Evolutionary conservation across 2,329 filamentous ascomycete species (phyloP).

Genomic region (Cadophora malorum): DNA sequence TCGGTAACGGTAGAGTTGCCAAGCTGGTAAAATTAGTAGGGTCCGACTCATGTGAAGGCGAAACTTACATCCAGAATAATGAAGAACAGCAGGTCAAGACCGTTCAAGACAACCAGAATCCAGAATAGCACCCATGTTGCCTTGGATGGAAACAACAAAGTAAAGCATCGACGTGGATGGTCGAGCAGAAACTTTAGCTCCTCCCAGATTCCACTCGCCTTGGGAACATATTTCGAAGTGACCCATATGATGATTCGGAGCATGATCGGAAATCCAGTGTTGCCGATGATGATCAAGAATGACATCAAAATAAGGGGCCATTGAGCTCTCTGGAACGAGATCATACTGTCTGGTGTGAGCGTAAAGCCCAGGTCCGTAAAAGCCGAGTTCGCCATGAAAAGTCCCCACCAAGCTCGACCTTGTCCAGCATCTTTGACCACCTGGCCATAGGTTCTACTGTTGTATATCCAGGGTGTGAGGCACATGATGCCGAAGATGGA

Average conservation of each 20-base stretch:
- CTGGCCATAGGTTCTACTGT: slow-evolving; percentile 64
- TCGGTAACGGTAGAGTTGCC: slow-evolving; percentile 71
- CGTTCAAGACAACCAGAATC: slow-evolving; percentile 82
- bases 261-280: slow-evolving; percentile 95
- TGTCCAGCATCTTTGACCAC: slow-evolving; percentile 68
- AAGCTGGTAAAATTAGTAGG: slow-evolving; percentile 56
- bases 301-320: slow-evolving; percentile 79
- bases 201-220: slow-evolving; percentile 78
- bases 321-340: slow-evolving; percentile 79
- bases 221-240: slow-evolving; percentile 69
- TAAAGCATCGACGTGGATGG: slow-evolving; percentile 95
- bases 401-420: slow-evolving; percentile 84
- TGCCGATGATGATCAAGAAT: slow-evolving; percentile 92
- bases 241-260: slow-evolving; percentile 92
- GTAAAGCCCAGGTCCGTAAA: slow-evolving; percentile 97
- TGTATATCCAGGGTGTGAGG: slow-evolving; percentile 80
- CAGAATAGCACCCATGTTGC: slow-evolving; percentile 97
- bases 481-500: slow-evolving; percentile 77
- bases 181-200: slow-evolving; percentile 90
- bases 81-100: slow-evolving; percentile 87
- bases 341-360: slow-evolving; percentile 92
- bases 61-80: slow-evolving; percentile 82
- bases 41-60: background rate
- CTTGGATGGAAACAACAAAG: slow-evolving; percentile 84
- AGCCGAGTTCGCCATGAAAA: slow-evolving; percentile 86